Evolutionary conservation across 768 basidiomycete genomes (phyloP).

Genomic region (Hypsizygus marmoreus): DNA sequence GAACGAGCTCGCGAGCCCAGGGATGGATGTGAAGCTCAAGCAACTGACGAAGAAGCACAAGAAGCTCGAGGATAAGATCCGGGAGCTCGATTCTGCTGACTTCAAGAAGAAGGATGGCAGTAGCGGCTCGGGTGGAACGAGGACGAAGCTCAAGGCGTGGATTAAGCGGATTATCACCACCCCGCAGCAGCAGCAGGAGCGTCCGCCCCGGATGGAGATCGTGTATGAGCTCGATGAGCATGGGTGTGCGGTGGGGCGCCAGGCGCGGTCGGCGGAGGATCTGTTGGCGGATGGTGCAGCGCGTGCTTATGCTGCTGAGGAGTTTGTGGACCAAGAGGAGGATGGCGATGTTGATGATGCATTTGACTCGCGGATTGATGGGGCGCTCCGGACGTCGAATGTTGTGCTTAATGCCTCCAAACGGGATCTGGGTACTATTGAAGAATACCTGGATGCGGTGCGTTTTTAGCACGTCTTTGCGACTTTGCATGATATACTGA

Average conservation of each 20-base stretch:
- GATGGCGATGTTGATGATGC: constrained; percentile 21
- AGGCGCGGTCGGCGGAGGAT: constrained; percentile 26
- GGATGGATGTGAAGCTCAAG: constrained; percentile 40
- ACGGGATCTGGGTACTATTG: constrained; percentile 58
- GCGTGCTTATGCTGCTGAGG: too few relatives aligned
- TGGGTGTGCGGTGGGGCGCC: constrained; percentile 40
- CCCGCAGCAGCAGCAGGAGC: constrained; percentile 33
- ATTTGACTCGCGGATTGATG: constrained; percentile 39
- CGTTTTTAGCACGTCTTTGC: constrained; percentile 19
- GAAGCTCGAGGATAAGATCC: constrained; percentile 36
- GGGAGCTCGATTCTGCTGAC: constrained; percentile 25
- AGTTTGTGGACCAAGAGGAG: not conserved
- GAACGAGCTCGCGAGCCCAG: constrained; percentile 15
- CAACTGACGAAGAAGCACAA: constrained; percentile 45
- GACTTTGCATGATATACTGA: constrained; percentile 6
- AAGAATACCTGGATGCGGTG: constrained; percentile 56
- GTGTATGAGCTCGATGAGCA: constrained; percentile 42
- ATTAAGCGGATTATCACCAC: constrained; percentile 58
- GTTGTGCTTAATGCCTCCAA: constrained; percentile 52
- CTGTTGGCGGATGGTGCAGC: constrained; percentile 3
- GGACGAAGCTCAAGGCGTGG: constrained; percentile 63
- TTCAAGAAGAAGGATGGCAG: constrained; percentile 27
- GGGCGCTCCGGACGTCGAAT: constrained; percentile 44
- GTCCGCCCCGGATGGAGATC: constrained; percentile 36
- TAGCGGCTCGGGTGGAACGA: constrained; percentile 30